Base-by-base conservation (phyloP, 352 stramenopile species). In the Pythium apleroticum region DNA sequence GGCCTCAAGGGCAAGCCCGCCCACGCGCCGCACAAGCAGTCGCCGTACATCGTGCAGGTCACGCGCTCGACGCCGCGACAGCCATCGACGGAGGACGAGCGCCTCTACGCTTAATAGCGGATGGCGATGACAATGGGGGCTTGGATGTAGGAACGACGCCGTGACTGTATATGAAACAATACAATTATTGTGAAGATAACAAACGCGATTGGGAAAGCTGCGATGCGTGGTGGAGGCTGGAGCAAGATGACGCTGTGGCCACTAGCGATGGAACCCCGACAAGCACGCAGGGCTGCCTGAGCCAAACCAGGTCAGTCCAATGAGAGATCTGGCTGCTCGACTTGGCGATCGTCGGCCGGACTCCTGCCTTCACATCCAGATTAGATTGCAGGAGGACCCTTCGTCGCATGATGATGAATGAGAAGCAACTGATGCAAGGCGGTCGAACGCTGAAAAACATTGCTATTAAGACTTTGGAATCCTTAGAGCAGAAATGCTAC, bases 1-100 rank as follows among this genome's bases (percentile, higher is more conserved):
- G 97, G 97, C 15, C 91, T 99, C 52, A 81, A 84, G 17, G 96
- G 96, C 58, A 99, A 99, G 82, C 93, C 95, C 19, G 94, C 96
- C n/a, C 96, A 98, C 79, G 89, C 92, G 60, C 82, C 71, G 63
- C 93, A 90, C 78, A 84, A 84, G 66, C 67, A 86, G 65, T 87
- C 86, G 60, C 86, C 83, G 20, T 92, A 94, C 73, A 88, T 92
- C 48, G 86, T 91, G 67, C 87, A 94, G 71, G 76, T 92, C 43
- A 91, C 74, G 60, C 83, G 88, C 71, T 91, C 84, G 60, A 74
- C 68, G 35, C 72, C 77, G 14, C 52, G 41, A 15, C 64, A 48
- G 5, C 68, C 72, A 62, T 63, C 60, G 15, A 63, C 76, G 54
- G 74, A 76, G 7, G 76, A 68, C 75, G 89, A 49, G 60, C 66